Evolutionary conservation across 352 stramenopile genomes (phyloP), one percentile per base, ranked within the genome.

Genomic region (Globisporangium camurandrum): DNA sequence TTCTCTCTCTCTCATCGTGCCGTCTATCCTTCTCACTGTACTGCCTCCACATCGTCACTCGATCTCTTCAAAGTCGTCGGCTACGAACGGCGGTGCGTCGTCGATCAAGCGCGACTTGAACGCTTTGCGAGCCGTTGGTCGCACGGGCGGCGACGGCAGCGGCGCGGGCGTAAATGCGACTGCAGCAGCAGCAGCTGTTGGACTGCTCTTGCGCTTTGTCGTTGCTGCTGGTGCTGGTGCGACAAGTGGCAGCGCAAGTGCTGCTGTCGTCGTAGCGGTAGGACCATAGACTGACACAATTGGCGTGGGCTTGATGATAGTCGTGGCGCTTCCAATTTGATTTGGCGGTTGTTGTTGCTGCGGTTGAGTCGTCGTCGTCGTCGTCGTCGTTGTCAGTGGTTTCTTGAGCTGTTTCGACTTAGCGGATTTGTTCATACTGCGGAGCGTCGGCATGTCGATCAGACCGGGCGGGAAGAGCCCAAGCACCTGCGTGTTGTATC

Each of bases 71-170:
- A 92, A 92, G 54, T 92, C 80, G 12, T 59, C 40, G 14, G 81
- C 77, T 24, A 48, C 37, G 52, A 92, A 92, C 8, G 42, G 46
- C 10, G 77, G 80, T 7, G 57, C 27, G 2, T 86, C 73, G 50
- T 92, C 80, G 54, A 89, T 84, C 58, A 88, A 62, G 8, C 80
- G 66, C 12, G 80, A 92, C 62, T 92, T 92, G 61, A 88, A 88
- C 14, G 77, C 62, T 51, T 82, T n/a, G n/a, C n/a, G n/a, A n/a
- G n/a, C n/a, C n/a, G n/a, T n/a, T 81, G 44, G 82, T 88, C 9
- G 64, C 64, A 30, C 76, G 63, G 60, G 8, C 14, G 30, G 30
- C 30, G 30, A 34, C 30, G 9, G 30, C 30, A 34, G 9, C n/a
- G 62, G 33, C 0, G 61, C 51, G 23, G 51, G 57, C 46, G 23